phyloP scores from a whole-genome alignment of 345 rosid genomes.

The Adansonia digitata region DNA sequence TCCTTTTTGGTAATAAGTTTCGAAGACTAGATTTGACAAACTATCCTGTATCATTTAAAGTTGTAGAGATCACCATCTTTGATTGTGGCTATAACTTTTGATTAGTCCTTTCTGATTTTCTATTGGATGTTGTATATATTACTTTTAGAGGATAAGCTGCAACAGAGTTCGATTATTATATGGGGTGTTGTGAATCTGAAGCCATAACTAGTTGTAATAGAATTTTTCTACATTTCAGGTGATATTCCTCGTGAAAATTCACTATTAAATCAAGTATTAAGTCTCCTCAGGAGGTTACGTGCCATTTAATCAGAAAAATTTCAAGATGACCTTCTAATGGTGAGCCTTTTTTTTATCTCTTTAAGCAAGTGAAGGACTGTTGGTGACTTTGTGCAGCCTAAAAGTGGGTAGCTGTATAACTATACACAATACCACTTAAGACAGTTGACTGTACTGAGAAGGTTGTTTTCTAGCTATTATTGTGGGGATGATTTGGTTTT shows the following conservation, averaged over 20 bases:
- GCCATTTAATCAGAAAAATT: constrained; percentile 87
- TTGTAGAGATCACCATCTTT: not conserved
- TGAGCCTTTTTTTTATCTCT: constrained; percentile 23
- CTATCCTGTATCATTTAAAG: not conserved
- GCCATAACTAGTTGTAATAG: constrained; percentile 5
- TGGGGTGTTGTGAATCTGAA: not conserved
- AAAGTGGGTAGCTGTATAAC: not conserved
- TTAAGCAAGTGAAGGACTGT: not conserved
- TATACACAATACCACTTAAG: not conserved
- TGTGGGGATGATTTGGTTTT: not conserved
- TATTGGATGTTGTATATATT: not conserved
- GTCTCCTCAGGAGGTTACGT: constrained; percentile 88
- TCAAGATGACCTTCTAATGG: constrained; percentile 93
- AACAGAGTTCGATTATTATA: not conserved
- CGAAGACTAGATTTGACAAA: not conserved
- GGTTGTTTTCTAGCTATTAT: not conserved
- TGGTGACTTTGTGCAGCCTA: not conserved
- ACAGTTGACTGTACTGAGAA: not conserved
- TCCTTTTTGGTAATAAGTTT: not conserved
- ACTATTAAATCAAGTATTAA: constrained; percentile 78
- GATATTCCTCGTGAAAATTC: constrained; percentile 90
- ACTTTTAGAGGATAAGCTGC: not conserved
- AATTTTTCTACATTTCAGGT: constrained; percentile 44
- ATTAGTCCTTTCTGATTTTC: not conserved
- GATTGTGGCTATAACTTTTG: not conserved